Evolutionary conservation across 306 rosid species (phyloP).

Genomic region (Quercus suber): DNA sequence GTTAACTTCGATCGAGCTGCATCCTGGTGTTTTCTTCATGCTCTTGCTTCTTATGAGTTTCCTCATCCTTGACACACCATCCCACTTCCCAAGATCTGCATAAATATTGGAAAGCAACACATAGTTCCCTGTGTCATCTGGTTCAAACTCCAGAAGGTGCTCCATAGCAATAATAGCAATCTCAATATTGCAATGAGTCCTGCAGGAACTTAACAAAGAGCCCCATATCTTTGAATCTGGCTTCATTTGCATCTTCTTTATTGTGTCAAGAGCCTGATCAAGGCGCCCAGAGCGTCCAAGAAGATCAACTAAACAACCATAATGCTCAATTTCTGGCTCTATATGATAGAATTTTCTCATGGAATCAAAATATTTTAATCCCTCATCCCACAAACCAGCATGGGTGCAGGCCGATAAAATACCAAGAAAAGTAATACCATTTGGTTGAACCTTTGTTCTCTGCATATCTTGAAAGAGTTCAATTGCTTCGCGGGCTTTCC

Average conservation of each 20-base stretch:
- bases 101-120: slow-evolving; percentile 72
- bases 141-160: slow-evolving; percentile 61
- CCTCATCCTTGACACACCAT: slow-evolving; percentile 59
- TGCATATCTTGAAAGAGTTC: slow-evolving; percentile 60
- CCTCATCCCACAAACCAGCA: slow-evolving; percentile 67
- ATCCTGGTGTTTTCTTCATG: slow-evolving; percentile 71
- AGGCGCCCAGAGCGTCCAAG: slow-evolving; percentile 69
- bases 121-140: slow-evolving; percentile 79
- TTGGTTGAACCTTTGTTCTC: slow-evolving; percentile 41
- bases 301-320: slow-evolving; percentile 85
- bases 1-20: slow-evolving; percentile 67
- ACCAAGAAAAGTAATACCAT: slow-evolving; percentile 70
- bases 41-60: slow-evolving; percentile 50
- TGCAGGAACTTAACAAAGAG: slow-evolving; percentile 68
- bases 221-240: slow-evolving; percentile 86
- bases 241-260: slow-evolving; percentile 62
- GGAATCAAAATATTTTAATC: slow-evolving; percentile 54
- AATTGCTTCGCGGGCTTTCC: slow-evolving; percentile 59
- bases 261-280: slow-evolving; percentile 52
- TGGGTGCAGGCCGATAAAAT: slow-evolving; percentile 74
- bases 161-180: slow-evolving; percentile 62
- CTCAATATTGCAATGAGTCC: slow-evolving; percentile 60
- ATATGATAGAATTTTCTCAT: slow-evolving; percentile 39
- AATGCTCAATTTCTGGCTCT: slow-evolving; percentile 64
- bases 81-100: slow-evolving; percentile 80